These are phyloP conservation scores for Blastomyces gilchristii DNA, from an alignment of 2,329 filamentous ascomycete species.

Conservation along the genomic window DNA sequence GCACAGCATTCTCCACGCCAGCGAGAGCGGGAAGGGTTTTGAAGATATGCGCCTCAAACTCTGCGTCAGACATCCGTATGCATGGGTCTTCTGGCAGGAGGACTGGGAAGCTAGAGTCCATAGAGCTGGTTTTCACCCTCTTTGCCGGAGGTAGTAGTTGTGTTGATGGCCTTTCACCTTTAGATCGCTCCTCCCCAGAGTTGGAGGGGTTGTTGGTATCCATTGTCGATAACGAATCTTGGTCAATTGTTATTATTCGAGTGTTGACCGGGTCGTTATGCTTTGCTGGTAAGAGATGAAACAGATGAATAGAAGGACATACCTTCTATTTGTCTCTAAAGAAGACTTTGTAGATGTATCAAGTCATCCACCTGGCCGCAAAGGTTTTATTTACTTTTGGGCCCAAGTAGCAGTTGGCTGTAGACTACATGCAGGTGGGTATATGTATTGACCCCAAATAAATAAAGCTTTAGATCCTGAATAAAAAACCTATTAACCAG, in stretches of 20 bases:
- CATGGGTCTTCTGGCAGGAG: conserved; percentile 13
- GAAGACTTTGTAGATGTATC: neutral
- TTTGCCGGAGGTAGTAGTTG: neutral
- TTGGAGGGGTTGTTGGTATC: neutral
- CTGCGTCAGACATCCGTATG: conserved; percentile 5
- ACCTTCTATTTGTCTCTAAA: neutral
- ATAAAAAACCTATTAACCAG: neutral
- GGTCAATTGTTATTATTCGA: neutral
- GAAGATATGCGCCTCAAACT: conserved; percentile 10
- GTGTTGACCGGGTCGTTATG: neutral
- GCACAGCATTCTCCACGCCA: conserved; percentile 10
- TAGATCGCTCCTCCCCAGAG: neutral
- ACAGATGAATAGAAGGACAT: neutral
- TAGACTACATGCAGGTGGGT: neutral
- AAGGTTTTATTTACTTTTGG: neutral
- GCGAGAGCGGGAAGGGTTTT: conserved; percentile 1
- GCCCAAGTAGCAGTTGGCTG: neutral
- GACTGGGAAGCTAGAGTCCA: conserved; percentile 14
- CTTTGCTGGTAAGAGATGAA: neutral
- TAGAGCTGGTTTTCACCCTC: conserved; percentile 4
- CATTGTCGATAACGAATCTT: neutral
- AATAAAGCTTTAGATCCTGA: neutral
- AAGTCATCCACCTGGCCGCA: neutral
- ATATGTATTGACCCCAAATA: neutral
- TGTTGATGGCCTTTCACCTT: neutral